phyloP scores from a whole-genome alignment of 2,329 filamentous ascomycete genomes.

The Gyromitra esculenta region DNA sequence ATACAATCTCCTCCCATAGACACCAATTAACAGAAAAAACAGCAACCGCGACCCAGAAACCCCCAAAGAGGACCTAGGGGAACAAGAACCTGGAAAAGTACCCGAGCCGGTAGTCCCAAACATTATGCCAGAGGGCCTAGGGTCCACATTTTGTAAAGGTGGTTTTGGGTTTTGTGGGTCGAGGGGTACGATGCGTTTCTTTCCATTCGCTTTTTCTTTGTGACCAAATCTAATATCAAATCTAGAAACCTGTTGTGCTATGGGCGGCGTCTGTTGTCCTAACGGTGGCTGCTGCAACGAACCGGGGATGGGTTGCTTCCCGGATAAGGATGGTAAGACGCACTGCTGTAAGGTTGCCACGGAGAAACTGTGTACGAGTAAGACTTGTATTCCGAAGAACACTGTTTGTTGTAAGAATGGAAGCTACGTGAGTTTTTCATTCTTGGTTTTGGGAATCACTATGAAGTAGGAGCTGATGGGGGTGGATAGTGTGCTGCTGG shows the following conservation, averaged over 20 bases:
- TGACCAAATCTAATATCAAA: constrained; percentile 1
- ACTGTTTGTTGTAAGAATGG: constrained; percentile 42
- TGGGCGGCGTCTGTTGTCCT: constrained; percentile 46
- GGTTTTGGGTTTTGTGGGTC: constrained; percentile 41
- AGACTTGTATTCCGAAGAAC: constrained; percentile 50
- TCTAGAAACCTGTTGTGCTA: constrained; percentile 39
- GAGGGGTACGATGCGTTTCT: constrained; percentile 6
- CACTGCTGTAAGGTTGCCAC: constrained; percentile 37
- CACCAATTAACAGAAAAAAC: background rate
- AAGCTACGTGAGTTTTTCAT: constrained; percentile 26
- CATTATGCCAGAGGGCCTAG: constrained; percentile 30
- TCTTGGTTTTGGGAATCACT: background rate
- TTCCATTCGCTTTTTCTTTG: background rate
- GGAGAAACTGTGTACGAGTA: constrained; percentile 49
- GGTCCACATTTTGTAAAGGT: constrained; percentile 29
- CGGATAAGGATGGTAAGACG: constrained; percentile 45
- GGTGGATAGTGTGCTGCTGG: constrained; percentile 36
- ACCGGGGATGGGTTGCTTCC: constrained; percentile 45
- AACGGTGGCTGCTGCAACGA: constrained; percentile 45
- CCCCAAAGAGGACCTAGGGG: constrained; percentile 25
- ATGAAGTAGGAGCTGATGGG: background rate
- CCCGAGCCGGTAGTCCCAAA: constrained; percentile 27
- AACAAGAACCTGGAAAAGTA: constrained; percentile 33
- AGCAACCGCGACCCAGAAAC: constrained; percentile 34
- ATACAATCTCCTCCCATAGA: background rate